These are phyloP conservation scores for Fomitopsis schrenkii DNA, from an alignment of 1,284 basidiomycete genomes.

Conservation along the genomic window DNA sequence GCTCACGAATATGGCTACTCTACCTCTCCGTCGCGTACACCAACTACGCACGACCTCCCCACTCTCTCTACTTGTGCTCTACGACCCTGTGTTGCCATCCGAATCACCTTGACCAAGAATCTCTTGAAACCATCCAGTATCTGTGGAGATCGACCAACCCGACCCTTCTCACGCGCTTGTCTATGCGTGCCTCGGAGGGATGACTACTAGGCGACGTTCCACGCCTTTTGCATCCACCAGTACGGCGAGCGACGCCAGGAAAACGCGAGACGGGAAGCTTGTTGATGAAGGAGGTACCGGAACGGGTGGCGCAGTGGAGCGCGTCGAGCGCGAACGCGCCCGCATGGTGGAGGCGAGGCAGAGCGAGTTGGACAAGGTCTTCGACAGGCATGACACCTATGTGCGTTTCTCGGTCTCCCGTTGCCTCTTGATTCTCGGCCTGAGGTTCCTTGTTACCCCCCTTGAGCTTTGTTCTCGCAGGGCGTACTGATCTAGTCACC, in stretches of 20 bases:
- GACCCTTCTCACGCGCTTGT: conserved; percentile 15
- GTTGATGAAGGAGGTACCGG: not conserved
- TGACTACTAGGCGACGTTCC: conserved; percentile 18
- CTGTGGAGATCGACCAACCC: conserved; percentile 44
- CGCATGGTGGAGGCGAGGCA: conserved; percentile 56
- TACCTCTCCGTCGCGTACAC: conserved; percentile 20
- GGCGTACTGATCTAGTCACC: not conserved
- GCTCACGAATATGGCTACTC: conserved; percentile 22
- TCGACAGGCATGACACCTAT: conserved; percentile 71
- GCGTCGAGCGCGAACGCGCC: conserved; percentile 30
- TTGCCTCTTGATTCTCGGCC: not conserved
- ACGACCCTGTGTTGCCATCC: not conserved
- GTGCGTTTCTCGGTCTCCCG: conserved; percentile 40
- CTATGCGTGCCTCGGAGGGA: conserved; percentile 10
- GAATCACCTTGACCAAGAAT: conserved; percentile 39
- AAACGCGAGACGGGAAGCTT: not conserved
- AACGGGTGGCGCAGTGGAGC: conserved; percentile 7
- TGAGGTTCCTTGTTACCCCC: no score
- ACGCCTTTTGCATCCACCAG: not conserved
- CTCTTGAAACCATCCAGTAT: conserved; percentile 53
- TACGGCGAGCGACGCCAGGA: not conserved
- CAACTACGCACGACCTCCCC: conserved; percentile 13
- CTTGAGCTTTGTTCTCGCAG: no score
- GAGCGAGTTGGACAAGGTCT: conserved; percentile 50
- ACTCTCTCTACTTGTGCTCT: not conserved